Base-by-base conservation (phyloP, 345 rosid species). In the Citrus inodora region DNA sequence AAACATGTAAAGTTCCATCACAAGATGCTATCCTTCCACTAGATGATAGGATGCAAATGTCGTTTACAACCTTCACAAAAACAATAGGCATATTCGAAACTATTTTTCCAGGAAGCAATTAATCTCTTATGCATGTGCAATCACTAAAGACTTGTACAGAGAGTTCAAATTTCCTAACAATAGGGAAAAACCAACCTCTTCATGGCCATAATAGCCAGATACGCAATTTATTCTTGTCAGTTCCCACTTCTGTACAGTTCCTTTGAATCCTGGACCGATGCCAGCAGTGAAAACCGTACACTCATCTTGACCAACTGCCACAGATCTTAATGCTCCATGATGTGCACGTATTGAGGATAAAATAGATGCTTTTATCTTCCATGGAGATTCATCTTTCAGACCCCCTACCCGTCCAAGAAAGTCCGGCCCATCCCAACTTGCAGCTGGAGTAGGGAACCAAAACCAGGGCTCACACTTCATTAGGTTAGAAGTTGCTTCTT, bases 171-270 rank as follows among this genome's bases (percentile, higher is more conserved):
- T 30, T 46, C 30, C 71, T 53, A 69, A 60, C 64, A 76, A 73
- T 62, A 67, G 38, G 74, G 84, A 81, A 75, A 83, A 83, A 77
- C 93, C 40, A 80, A 94, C 98, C 98, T 94, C 98, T 81, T 94
- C 98, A 82, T 94, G 98, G 73, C 93, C 98, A 89, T 92, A 84
- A 88, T 94, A 94, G 70, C 97, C 91, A 55, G 90, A 93, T 61
- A 89, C 80, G 75, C 95, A 88, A 83, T 86, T 92, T 80, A 93
- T 83, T 89, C 91, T 90, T 53, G 92, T 82, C 74, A 94, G 90
- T 74, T 94, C 98, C 98, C 98, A 94, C 86, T 89, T 94, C 82
- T 89, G 97, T 66, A 94, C 92, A 56, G 92, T 93, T 82, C 98
- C 98, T 86, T 89, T 93, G 83, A 90, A 94, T 75, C 98, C 98